phyloP scores from a whole-genome alignment of 257 asterid genomes.

The Nicotiana noctiflora region DNA sequence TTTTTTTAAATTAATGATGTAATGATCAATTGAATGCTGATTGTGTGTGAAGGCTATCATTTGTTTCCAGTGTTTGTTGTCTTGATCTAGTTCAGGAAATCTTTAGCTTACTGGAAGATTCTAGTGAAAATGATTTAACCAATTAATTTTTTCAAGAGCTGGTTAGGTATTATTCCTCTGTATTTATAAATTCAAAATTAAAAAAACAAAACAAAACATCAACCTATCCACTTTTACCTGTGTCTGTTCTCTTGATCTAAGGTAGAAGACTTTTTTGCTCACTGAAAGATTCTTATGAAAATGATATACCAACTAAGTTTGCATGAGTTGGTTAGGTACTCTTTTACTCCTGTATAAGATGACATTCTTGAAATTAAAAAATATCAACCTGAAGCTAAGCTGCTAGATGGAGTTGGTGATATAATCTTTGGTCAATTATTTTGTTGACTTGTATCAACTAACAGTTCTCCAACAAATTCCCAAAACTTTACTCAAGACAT shows the following conservation, averaged over 20 bases:
- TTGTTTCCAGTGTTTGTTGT: not conserved
- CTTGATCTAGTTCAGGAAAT: not conserved
- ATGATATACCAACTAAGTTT: not conserved
- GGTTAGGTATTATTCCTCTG: not conserved
- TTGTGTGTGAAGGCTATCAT: not conserved
- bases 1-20: not conserved
- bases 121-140: not conserved
- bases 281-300: not conserved
- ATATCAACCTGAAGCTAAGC: not conserved
- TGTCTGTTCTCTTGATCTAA: not conserved
- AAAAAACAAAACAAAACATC: not conserved
- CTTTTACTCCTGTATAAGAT: not conserved
- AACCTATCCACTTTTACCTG: not conserved
- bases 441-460: not conserved
- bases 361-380: not conserved
- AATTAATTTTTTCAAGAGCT: not conserved
- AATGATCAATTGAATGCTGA: not conserved
- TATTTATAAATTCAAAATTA: not conserved
- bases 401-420: not conserved
- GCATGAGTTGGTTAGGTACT: not conserved
- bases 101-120: not conserved
- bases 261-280: not conserved
- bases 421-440: not conserved
- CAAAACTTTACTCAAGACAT: not conserved
- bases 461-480: not conserved